Evolutionary conservation across 1,139 yeast species (phyloP), one percentile per base, ranked within the genome.

Genomic region (Diutina neorugosa): DNA sequence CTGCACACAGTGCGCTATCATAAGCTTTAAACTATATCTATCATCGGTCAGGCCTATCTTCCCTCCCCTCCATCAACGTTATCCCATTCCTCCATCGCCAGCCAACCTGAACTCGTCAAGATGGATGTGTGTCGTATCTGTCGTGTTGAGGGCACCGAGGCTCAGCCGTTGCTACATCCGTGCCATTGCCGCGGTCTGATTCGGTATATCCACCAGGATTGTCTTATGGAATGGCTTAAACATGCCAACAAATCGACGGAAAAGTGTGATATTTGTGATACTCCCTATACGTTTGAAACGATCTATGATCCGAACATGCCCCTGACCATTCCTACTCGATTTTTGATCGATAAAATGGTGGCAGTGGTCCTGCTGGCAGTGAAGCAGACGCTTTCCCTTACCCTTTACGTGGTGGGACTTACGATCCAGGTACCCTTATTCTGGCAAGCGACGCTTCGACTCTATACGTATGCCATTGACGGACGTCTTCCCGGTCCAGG

Each of bases 161-260:
- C 77, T 1, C 93, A 88, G 58, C 97, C 97, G 3, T 71, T 93
- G 52, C 85, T 80, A 58, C 93, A 88, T 67, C 98, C 99, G 1
- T 93, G 99, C 68, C 84, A 81, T 62, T 93, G 98, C 67, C 78
- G 90, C 56, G 99, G 99, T 2, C 86, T 96, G 31, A 94, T 93
- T 63, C 86, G 86, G 65, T 90, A 83, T 63, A 88, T 93, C 54
- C 99, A 93, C 67, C 96, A 93, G 65, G 94, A 85, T 52, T 93
- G 98, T 69, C 70, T 93, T 52, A 72, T 84, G 61, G 96, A 89
- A 63, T 93, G 99, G 99, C 75, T 93, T 44, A 76, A 75, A 55
- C 78, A 73, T 61, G 81, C 83, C 59, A 80, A 86, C 51, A 76
- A 80, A 57, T 74, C 80, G 52, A 73, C 78, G 48, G 78, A 82